These are phyloP conservation scores for Carex arenaria DNA, from an alignment of 202 grass and related monocot genomes.

Conservation along the genomic window DNA sequence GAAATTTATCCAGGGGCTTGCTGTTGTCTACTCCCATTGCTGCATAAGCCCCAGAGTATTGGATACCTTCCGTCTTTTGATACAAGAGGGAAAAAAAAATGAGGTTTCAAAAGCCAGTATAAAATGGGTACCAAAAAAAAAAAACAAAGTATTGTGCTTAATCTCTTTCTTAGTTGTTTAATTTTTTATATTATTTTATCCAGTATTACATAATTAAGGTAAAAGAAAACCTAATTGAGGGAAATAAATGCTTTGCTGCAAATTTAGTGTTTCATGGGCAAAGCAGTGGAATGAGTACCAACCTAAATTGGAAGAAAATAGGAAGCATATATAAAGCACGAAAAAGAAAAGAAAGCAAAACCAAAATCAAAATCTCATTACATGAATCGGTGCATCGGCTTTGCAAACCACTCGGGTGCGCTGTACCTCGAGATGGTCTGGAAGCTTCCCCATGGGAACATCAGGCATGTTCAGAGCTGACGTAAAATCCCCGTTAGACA, in stretches of 20 bases:
- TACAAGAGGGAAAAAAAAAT: constrained; percentile 22
- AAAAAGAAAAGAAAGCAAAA: background rate
- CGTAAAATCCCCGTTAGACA: constrained; percentile 36
- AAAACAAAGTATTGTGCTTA: background rate
- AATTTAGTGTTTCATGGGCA: background rate
- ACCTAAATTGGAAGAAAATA: background rate
- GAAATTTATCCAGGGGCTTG: constrained; percentile 44
- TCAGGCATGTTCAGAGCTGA: constrained; percentile 35
- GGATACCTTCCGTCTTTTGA: constrained; percentile 69
- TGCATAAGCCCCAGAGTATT: constrained; percentile 62
- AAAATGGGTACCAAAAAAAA: background rate
- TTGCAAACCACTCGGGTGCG: constrained; percentile 73
- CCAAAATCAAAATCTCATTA: constrained; percentile 24
- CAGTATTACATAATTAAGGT: background rate
- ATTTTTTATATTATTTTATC: background rate
- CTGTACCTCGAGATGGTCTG: constrained; percentile 69
- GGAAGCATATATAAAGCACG: background rate
- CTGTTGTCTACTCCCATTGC: constrained; percentile 64
- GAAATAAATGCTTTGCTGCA: background rate
- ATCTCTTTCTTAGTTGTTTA: background rate
- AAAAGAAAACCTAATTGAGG: background rate
- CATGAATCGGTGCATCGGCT: constrained; percentile 60
- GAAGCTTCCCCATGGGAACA: constrained; percentile 50
- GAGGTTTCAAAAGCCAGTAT: background rate
- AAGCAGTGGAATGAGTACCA: background rate